Conservation (phyloP, 371 early-diverging fungal species). For the Lichtheimia corymbifera region DNA sequence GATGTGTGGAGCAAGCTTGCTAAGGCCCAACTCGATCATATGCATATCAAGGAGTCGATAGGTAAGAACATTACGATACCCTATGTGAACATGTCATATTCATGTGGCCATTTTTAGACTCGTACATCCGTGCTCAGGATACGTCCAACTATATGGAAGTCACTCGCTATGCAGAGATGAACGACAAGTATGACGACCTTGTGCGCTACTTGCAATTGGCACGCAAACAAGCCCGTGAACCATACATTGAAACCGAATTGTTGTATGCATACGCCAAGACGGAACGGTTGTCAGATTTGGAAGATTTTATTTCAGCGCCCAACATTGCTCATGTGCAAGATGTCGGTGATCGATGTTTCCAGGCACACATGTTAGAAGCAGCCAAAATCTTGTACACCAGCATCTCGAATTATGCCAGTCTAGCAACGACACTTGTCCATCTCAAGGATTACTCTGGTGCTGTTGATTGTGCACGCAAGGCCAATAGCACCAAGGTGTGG, state of each 20-base stretch:
- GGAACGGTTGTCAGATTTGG: conserved; percentile 86
- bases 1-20: conserved; percentile 95
- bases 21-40: conserved; percentile 89
- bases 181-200: conserved; percentile 89
- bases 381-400: conserved; percentile 92
- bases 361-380: conserved; percentile 87
- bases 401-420: conserved; percentile 95
- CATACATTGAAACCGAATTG: conserved; percentile 91
- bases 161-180: conserved; percentile 74
- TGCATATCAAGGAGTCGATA: conserved; percentile 93
- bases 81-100: not conserved
- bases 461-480: conserved; percentile 97
- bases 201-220: conserved; percentile 93
- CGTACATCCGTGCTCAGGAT: conserved; percentile 95
- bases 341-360: conserved; percentile 96
- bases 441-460: conserved; percentile 94
- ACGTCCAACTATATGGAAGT: conserved; percentile 89
- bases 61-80: conserved; percentile 24
- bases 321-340: conserved; percentile 91
- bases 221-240: conserved; percentile 90
- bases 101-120: conserved; percentile 51
- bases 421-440: conserved; percentile 94
- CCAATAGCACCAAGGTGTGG: conserved; percentile 97
- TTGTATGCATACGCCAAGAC: conserved; percentile 94
- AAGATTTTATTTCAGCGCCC: conserved; percentile 89